These are phyloP conservation scores for Coprinopsis cinerea DNA, from an alignment of 768 basidiomycete genomes.

Conservation along the genomic window DNA sequence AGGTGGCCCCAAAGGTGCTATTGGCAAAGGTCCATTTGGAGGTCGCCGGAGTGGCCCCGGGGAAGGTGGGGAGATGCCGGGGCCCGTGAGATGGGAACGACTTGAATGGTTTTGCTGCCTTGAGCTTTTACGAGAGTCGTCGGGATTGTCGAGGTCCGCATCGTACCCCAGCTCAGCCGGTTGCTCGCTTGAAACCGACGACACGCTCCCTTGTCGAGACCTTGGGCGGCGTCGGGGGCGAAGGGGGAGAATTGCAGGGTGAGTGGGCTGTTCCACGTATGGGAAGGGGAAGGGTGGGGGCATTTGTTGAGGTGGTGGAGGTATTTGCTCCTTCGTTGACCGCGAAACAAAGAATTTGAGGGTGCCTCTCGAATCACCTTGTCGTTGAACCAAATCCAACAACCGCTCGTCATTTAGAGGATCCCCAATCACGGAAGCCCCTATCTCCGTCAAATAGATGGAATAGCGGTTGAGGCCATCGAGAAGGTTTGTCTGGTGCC, in stretches of 20 bases:
- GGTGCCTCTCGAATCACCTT: slow-evolving; percentile 72
- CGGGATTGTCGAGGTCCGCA: slow-evolving; percentile 59
- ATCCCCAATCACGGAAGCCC: slow-evolving; percentile 66
- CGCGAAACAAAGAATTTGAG: slow-evolving; percentile 79
- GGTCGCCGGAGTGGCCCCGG: slow-evolving; percentile 37
- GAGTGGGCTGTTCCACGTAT: slow-evolving; percentile 22
- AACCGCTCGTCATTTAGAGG: slow-evolving; percentile 68
- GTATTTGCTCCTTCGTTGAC: slow-evolving; percentile 24
- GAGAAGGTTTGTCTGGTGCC: slow-evolving; percentile 68
- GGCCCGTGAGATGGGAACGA: slow-evolving; percentile 10
- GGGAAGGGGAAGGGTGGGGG: slow-evolving; percentile 27
- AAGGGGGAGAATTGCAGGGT: slow-evolving; percentile 38
- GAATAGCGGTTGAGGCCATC: slow-evolving; percentile 73
- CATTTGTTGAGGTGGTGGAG: slow-evolving; percentile 13
- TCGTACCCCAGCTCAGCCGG: slow-evolving; percentile 64
- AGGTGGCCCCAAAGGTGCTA: slow-evolving; percentile 7
- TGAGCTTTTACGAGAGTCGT: slow-evolving; percentile 39
- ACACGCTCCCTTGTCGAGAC: slow-evolving; percentile 65
- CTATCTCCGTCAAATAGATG: slow-evolving; percentile 87
- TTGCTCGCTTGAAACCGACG: slow-evolving; percentile 57
- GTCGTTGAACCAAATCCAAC: slow-evolving; percentile 61
- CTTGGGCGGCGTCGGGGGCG: slow-evolving; percentile 47
- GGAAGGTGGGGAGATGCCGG: slow-evolving; percentile 21
- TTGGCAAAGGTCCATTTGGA: slow-evolving; percentile 22
- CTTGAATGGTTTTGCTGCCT: slow-evolving; percentile 26